Percentiles rank a stretch among this genome's conserved stretches.
phyloP scores from a whole-genome alignment of 148 eudicot species.

The Silene latifolia region DNA sequence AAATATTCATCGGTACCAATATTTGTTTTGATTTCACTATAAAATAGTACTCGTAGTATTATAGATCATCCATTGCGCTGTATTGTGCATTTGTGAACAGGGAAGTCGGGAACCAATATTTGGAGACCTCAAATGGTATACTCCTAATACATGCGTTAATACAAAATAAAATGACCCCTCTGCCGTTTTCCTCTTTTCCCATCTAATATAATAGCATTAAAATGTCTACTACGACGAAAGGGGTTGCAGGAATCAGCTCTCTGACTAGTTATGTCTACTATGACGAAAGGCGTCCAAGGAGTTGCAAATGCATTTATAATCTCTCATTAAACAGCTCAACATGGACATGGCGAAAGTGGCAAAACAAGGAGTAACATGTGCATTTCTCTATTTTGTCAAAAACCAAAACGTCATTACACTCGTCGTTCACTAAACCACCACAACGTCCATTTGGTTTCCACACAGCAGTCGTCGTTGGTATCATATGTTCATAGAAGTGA shows the following conservation, averaged over 20 bases:
- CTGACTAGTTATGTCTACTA: not conserved
- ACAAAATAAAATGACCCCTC: no score
- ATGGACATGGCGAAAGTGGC: not conserved
- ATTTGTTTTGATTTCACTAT: no score
- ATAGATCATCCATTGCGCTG: no score
- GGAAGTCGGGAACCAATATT: no score
- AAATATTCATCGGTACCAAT: no score
- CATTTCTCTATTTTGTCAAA: not conserved
- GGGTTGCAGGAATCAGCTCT: not conserved
- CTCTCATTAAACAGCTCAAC: not conserved
- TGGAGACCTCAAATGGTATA: no score
- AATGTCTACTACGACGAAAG: not conserved
- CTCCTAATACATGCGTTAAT: no score
- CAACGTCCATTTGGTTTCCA: not conserved
- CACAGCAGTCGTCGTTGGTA: slow-evolving; percentile 1
- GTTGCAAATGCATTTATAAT: not conserved
- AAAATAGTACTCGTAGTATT: no score
- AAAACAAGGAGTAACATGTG: not conserved
- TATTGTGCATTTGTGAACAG: no score
- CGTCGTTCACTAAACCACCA: not conserved
- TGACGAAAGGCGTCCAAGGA: not conserved
- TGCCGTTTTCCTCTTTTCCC: no score
- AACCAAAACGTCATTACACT: not conserved
- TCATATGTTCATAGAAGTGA: not conserved
- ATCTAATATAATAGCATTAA: no score